Conservation (phyloP, 179 eudicot genomes). For the Beta lomatogona region DNA sequence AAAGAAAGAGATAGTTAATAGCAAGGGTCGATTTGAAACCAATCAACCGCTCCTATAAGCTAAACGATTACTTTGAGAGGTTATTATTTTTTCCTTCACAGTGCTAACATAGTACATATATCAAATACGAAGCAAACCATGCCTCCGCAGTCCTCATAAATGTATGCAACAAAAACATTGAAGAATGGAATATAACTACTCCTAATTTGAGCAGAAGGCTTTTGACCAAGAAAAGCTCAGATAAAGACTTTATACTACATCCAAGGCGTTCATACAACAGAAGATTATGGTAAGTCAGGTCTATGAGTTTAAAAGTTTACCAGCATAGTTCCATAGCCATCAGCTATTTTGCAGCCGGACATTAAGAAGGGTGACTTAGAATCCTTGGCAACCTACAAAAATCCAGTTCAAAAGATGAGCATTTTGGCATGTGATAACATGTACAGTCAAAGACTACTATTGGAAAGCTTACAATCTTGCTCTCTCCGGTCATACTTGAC, state of each 20-base stretch:
- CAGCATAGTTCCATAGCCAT: constrained; percentile 94
- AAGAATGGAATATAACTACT: not conserved
- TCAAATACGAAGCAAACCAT: not conserved
- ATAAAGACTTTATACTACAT: too few species aligned
- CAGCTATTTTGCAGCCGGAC: constrained; percentile 97
- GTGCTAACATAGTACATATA: not conserved
- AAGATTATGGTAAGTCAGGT: not conserved
- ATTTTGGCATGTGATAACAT: not conserved
- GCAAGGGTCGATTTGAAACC: not conserved
- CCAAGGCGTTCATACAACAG: not conserved
- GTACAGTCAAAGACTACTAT: not conserved
- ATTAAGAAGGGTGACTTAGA: constrained; percentile 70
- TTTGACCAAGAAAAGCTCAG: not conserved
- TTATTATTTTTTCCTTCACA: not conserved
- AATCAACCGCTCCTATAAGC: not conserved
- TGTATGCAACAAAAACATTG: too few species aligned
- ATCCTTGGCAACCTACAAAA: constrained; percentile 49
- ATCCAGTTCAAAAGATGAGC: constrained; percentile 15
- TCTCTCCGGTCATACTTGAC: constrained; percentile 99
- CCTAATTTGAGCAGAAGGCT: not conserved
- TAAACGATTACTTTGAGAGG: not conserved
- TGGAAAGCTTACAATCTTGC: constrained; percentile 68
- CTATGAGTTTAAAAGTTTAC: constrained; percentile 37
- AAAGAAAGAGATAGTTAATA: not conserved
- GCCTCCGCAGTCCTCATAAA: not conserved